These are phyloP conservation scores for Daucus carota DNA, from an alignment of 129 eudicot species.

Conservation along the genomic window DH1_v3.0 NC_030381.2:54531501-54532000, in stretches of 20 bases:
- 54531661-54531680: not conserved
- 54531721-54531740: constrained; percentile 1
- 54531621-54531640: not conserved
- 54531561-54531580: constrained; percentile 3
- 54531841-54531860: not conserved
- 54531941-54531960: constrained; percentile 38
- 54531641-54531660: not conserved
- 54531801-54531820: constrained; percentile 69
- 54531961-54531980: constrained; percentile 37
- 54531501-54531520: not conserved
- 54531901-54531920: constrained; percentile 36
- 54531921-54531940: constrained; percentile 66
- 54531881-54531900: constrained; percentile 9
- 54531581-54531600: not conserved
- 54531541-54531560: not conserved
- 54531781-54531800: constrained; percentile 55
- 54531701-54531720: not conserved
- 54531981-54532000: not conserved
- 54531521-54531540: not conserved
- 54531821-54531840: constrained; percentile 54
- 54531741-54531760: constrained; percentile 10
- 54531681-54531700: not conserved
- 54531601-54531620: not conserved
- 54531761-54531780: constrained; percentile 74
- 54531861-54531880: not conserved